Evolutionary conservation across 1,284 basidiomycete genomes (phyloP).

Genomic region (Leccinum solheimii): DNA sequence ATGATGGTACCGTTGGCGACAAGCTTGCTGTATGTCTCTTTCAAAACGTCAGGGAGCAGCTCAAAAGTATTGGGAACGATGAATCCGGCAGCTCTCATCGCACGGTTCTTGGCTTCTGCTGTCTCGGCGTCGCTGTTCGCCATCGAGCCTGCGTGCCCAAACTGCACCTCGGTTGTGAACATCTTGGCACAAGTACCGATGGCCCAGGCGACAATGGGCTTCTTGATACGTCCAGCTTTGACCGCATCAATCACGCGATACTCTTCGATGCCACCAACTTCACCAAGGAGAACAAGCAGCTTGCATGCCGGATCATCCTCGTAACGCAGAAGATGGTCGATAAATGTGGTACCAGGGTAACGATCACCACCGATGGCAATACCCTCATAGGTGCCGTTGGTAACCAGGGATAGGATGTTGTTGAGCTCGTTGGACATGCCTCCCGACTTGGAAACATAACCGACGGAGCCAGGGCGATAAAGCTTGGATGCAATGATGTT

Average conservation of each 20-base stretch:
- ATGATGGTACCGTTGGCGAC: constrained; percentile 71
- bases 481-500: constrained; percentile 99
- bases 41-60: constrained; percentile 85
- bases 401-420: constrained; percentile 97
- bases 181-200: constrained; percentile 99
- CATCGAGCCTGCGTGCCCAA: constrained; percentile 98
- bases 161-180: constrained; percentile 99
- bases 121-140: constrained; percentile 98
- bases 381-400: constrained; percentile 99
- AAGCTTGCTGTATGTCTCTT: constrained; percentile 84
- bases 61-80: constrained; percentile 98
- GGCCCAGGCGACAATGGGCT: constrained; percentile 99
- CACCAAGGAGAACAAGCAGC: constrained; percentile 97
- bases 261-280: constrained; percentile 98
- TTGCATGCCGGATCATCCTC: constrained; percentile 98
- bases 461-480: constrained; percentile 96
- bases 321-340: constrained; percentile 98
- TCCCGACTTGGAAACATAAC: constrained; percentile 99
- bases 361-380: constrained; percentile 99
- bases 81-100: constrained; percentile 95
- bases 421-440: constrained; percentile 99
- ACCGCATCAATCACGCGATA: constrained; percentile 99
- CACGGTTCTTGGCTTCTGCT: constrained; percentile 95
- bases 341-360: constrained; percentile 98
- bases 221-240: constrained; percentile 91